Base-by-base conservation (phyloP, 495 filamentous ascomycete genomes). In the Penicillium chermesinum region DNA sequence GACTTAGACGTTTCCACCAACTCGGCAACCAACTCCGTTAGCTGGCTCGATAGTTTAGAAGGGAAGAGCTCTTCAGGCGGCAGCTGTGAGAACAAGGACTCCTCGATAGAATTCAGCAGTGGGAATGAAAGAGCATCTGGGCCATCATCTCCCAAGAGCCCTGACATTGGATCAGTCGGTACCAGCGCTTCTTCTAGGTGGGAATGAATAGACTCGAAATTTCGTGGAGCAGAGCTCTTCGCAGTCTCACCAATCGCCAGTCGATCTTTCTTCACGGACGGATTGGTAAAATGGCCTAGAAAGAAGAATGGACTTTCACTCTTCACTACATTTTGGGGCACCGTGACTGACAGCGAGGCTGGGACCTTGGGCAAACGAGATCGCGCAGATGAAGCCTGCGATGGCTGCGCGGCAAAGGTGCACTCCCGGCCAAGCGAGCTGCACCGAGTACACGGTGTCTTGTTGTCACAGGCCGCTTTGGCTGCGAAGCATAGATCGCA, bases 321-420 rank as follows among this genome's bases (percentile, higher is more conserved):
- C 22, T 46, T 49, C 6, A 17, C 2, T 44, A 64, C 69, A 1
- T 69, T 75, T 17, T 62, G 84, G 3, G 69, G 79, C 20, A 76
- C 81, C 49, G 77, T 79, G 30, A 81, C 82, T 3, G 73, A 46
- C 4, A 41, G 34, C 84, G 21, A 81, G 84, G 45, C 18, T 20
- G 45, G 36, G 10, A 39, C 7, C 21, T 34, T 44, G 14, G 32
- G 22, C 13, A 44, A 21, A 13, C n/a, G 14, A 15, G 42, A 18
- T 13, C 15, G 15, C 7, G 16, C 15, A 62, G 85, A 82, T 39
- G 50, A 39, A 15, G 42, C 36, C 10, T 55, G 19, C 7, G 34
- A 37, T 22, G 49, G 12, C 12, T 50, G 45, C 2, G 32, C 20
- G 10, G 18, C 53, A 30, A 61, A 65, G 15, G 56, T 60, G 19